Evolutionary conservation across 2,329 filamentous ascomycete species (phyloP).

Genomic region (Hypoxylon sp.): DNA sequence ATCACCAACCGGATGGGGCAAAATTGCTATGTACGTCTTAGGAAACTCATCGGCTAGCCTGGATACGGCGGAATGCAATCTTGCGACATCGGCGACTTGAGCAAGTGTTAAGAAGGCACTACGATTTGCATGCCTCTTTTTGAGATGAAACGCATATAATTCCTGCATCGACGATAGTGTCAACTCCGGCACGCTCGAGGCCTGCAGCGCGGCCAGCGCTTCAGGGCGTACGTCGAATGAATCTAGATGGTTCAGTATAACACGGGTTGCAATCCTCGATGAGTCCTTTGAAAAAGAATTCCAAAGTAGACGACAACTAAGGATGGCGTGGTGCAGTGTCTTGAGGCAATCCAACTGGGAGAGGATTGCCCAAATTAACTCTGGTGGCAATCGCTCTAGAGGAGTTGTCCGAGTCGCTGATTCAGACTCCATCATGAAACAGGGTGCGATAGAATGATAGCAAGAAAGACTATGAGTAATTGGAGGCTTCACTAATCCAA

Average conservation of each 20-base stretch:
- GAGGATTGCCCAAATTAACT: neutral
- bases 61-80: neutral
- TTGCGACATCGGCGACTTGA: neutral
- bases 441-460: neutral
- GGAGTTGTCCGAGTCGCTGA: neutral
- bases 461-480: neutral
- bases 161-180: neutral
- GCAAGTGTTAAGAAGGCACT: neutral
- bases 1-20: neutral
- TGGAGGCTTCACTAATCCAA: neutral
- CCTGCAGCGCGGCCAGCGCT: neutral
- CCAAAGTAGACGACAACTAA: neutral
- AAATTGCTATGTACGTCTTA: too few relatives aligned
- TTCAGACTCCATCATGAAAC: neutral
- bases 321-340: neutral
- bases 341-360: neutral
- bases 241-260: constrained; percentile 3
- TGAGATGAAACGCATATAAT: neutral
- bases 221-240: neutral
- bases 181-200: neutral
- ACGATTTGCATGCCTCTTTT: neutral
- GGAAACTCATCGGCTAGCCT: neutral
- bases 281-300: neutral
- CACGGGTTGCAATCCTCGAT: neutral
- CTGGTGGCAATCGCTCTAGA: neutral